Evolutionary conservation across 306 rosid species (phyloP).

Genomic region (Boehmeria nivea): DNA sequence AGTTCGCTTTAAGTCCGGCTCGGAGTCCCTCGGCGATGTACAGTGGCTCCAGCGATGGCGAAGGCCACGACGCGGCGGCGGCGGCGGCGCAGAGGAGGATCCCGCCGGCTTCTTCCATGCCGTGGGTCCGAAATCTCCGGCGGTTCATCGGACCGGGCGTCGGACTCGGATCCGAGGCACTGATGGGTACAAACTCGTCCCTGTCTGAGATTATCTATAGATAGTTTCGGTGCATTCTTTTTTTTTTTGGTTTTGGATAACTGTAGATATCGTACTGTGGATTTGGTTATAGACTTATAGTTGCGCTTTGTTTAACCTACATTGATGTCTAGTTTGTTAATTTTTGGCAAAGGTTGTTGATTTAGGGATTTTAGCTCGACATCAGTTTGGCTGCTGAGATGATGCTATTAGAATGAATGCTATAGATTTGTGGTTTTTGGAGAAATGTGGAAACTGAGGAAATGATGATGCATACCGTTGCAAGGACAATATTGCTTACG

Average conservation of each 20-base stretch:
- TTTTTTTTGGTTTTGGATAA: not conserved
- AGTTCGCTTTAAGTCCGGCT: not conserved
- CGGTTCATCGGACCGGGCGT: constrained; percentile 84
- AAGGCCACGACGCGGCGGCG: constrained; percentile 53
- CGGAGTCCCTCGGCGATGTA: constrained; percentile 48
- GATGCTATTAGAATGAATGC: not conserved
- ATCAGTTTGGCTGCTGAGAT: constrained; percentile 14
- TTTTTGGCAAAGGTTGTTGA: not conserved
- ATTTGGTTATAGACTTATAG: not conserved
- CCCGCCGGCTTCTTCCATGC: constrained; percentile 88
- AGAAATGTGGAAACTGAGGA: not conserved
- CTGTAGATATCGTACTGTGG: not conserved
- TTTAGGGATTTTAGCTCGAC: not conserved
- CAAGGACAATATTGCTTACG: too few relatives aligned
- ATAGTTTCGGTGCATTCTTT: not conserved
- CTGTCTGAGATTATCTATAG: not conserved
- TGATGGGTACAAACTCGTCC: constrained; percentile 57
- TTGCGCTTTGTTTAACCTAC: not conserved
- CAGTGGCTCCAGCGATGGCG: constrained; percentile 93
- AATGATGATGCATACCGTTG: not conserved
- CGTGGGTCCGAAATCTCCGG: constrained; percentile 91
- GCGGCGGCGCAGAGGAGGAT: constrained; percentile 75
- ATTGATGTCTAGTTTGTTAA: not conserved
- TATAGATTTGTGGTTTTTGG: not conserved
- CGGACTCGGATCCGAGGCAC: constrained; percentile 93